A percentile compares a stretch with the other conserved stretches of the same genome.
phyloP scores from a whole-genome alignment of 208 protist species.

The Leishmania guyanensis region DNA sequence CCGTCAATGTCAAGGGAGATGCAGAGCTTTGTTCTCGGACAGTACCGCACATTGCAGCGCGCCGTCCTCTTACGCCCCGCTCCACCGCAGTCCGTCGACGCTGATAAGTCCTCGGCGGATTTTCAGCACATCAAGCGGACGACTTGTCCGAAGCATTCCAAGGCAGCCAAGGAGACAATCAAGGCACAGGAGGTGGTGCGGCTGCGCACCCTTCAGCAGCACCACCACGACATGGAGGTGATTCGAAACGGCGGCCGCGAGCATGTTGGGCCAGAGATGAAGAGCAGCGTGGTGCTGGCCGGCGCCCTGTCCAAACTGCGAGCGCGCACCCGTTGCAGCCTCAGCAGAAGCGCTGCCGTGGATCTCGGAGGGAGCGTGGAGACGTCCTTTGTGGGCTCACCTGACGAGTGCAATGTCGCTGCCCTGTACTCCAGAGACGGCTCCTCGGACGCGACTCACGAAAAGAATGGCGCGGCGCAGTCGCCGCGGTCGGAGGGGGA shows the following conservation, averaged over 20 bases:
- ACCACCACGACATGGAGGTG: conserved; percentile 51
- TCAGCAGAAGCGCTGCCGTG: neutral
- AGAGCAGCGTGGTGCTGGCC: conserved; percentile 42
- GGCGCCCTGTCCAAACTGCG: conserved; percentile 37
- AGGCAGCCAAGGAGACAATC: conserved; percentile 11
- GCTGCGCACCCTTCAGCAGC: conserved; percentile 43
- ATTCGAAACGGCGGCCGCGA: conserved; percentile 58
- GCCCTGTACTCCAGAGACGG: neutral
- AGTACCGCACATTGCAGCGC: conserved; percentile 44
- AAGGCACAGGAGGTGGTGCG: conserved; percentile 40
- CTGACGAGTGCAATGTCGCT: neutral
- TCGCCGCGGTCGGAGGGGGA: neutral
- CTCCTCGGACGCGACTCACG: neutral
- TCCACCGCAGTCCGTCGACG: neutral
- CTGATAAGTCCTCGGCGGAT: conserved; percentile 4
- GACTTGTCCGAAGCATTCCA: conserved; percentile 41
- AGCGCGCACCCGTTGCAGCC: conserved; percentile 11
- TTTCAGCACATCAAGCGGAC: conserved; percentile 6
- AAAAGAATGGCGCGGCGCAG: neutral
- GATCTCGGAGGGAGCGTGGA: neutral
- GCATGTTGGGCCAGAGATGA: conserved; percentile 34
- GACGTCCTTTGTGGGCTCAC: neutral
- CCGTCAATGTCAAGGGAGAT: conserved; percentile 26
- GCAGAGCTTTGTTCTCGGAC: conserved; percentile 37
- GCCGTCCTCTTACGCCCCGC: conserved; percentile 18